phyloP scores from a whole-genome alignment of 176 grass and related monocot genomes.

The Aechmea fasciata region DNA sequence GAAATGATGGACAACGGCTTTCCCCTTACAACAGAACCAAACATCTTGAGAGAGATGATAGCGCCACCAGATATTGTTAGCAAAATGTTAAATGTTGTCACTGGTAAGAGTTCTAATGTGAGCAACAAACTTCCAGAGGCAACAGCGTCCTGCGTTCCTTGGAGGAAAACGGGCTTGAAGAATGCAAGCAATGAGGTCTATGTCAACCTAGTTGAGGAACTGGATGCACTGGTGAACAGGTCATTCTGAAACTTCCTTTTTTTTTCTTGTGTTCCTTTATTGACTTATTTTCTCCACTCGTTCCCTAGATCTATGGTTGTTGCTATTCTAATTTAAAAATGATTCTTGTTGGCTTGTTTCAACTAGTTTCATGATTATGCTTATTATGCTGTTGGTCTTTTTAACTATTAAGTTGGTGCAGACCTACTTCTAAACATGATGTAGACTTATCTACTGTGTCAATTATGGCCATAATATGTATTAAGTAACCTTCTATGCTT shows the following conservation, averaged over 20 bases:
- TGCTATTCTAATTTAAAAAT: background rate
- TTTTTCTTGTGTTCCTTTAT: conserved; percentile 2
- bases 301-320: background rate
- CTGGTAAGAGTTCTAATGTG: conserved; percentile 58
- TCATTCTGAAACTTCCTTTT: conserved; percentile 17
- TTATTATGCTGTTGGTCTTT: too few relatives aligned
- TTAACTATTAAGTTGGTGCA: background rate
- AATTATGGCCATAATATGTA: background rate
- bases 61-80: conserved; percentile 60
- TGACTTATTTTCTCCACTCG: background rate
- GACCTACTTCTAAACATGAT: background rate
- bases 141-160: conserved; percentile 68
- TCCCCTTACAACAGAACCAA: conserved; percentile 91
- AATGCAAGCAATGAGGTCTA: conserved; percentile 86
- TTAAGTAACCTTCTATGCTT: background rate
- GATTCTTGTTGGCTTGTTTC: too few relatives aligned
- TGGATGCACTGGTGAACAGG: conserved; percentile 76
- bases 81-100: conserved; percentile 78
- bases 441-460: background rate
- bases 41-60: conserved; percentile 82
- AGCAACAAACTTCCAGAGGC: conserved; percentile 67
- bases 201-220: conserved; percentile 83
- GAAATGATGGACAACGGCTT: conserved; percentile 99
- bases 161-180: conserved; percentile 60
- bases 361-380: too few relatives aligned